phyloP scores from a whole-genome alignment of 2,329 filamentous ascomycete species.

The Ceratocystis diversiconidia region DNA sequence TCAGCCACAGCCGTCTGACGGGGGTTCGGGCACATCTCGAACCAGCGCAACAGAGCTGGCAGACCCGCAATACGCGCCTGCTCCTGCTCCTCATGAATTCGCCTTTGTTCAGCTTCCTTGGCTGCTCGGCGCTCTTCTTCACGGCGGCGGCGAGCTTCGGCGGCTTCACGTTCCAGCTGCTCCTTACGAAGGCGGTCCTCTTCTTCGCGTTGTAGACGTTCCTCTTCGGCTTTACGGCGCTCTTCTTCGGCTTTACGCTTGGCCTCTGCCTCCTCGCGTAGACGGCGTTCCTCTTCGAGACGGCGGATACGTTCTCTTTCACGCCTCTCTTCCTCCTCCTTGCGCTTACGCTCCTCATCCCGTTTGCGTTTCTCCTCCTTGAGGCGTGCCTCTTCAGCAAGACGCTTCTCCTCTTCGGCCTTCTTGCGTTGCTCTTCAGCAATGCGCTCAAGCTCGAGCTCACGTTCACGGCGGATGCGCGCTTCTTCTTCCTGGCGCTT shows the following conservation, averaged over 20 bases:
- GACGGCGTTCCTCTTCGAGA: slow-evolving; percentile 16
- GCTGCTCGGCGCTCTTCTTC: slow-evolving; percentile 36
- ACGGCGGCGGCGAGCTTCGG: slow-evolving; percentile 37
- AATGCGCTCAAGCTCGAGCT: slow-evolving; percentile 7
- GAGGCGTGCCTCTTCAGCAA: slow-evolving; percentile 22
- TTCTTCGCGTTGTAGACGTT: slow-evolving; percentile 29
- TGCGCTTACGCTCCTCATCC: slow-evolving; percentile 28
- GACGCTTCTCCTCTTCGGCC: slow-evolving; percentile 23
- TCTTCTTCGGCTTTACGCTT: slow-evolving; percentile 27
- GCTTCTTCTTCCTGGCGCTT: slow-evolving; percentile 19
- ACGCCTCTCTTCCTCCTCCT: slow-evolving; percentile 26
- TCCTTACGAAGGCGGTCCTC: slow-evolving; percentile 34
- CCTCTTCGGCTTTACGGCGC: slow-evolving; percentile 29
- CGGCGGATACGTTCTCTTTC: slow-evolving; percentile 22
- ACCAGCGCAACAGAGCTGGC: slow-evolving; percentile 47
- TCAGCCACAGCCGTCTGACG: slow-evolving; percentile 37
- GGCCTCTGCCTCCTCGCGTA: slow-evolving; percentile 22
- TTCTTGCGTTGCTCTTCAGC: slow-evolving; percentile 23
- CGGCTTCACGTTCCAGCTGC: slow-evolving; percentile 34
- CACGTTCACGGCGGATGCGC: slow-evolving; percentile 5
- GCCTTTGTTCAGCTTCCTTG: slow-evolving; percentile 37
- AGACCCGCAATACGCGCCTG: slow-evolving; percentile 40
- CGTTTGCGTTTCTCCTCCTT: slow-evolving; percentile 26
- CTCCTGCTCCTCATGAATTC: slow-evolving; percentile 41
- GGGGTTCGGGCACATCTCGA: slow-evolving; percentile 39